These are phyloP conservation scores for Diplodia seriata DNA, from an alignment of 2,329 filamentous ascomycete species.

Conservation along the genomic window DNA sequence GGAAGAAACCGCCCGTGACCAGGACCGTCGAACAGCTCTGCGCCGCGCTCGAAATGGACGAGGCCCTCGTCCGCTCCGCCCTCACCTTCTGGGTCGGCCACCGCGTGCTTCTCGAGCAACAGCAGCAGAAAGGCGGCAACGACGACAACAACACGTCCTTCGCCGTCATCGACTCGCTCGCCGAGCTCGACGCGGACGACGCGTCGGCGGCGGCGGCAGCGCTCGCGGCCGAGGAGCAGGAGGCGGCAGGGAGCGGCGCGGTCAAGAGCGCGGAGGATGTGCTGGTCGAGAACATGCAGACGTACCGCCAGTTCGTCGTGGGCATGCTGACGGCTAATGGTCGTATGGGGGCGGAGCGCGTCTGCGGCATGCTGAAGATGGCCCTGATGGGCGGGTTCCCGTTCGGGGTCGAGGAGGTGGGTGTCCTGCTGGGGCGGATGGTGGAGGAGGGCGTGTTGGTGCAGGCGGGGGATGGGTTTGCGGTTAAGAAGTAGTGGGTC, in stretches of 20 bases:
- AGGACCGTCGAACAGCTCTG: conserved; percentile 57
- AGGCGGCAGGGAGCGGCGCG: conserved; percentile 51
- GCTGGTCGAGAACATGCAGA: conserved; percentile 70
- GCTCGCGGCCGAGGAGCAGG: conserved; percentile 47
- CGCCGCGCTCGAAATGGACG: conserved; percentile 71
- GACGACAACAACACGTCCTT: conserved; percentile 59
- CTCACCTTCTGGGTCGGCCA: conserved; percentile 75
- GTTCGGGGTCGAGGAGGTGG: conserved; percentile 87
- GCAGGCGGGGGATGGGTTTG: conserved; percentile 43
- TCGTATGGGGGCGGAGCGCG: conserved; percentile 79
- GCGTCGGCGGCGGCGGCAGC: conserved; percentile 49
- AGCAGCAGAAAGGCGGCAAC: conserved; percentile 14
- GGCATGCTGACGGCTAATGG: conserved; percentile 95
- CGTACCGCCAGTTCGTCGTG: conserved; percentile 92
- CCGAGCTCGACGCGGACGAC: conserved; percentile 39
- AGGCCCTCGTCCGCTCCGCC: conserved; percentile 71
- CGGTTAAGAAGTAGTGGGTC: conserved; percentile 41
- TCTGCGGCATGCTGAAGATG: conserved; percentile 95
- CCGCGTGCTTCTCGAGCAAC: conserved; percentile 62
- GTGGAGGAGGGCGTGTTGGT: conserved; percentile 49
- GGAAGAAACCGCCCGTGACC: conserved; percentile 39
- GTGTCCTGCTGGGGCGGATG: conserved; percentile 80
- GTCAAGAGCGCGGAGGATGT: conserved; percentile 62
- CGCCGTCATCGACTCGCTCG: conserved; percentile 68
- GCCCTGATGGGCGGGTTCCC: conserved; percentile 85